These are phyloP conservation scores for Lizanozyma gosingica DNA, from an alignment of 1,139 yeast genomes.

Conservation along the genomic window DNA sequence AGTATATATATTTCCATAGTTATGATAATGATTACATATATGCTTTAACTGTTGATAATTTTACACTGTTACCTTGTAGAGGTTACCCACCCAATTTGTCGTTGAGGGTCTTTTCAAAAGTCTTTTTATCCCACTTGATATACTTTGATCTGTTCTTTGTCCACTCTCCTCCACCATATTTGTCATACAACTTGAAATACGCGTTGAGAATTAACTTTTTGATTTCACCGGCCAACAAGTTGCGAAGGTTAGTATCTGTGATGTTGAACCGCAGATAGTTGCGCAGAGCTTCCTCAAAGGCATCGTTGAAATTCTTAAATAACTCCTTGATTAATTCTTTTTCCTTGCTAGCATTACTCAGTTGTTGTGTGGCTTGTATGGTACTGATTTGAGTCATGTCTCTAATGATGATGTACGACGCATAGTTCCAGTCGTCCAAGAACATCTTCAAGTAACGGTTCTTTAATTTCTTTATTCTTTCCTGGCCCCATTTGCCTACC, in stretches of 20 bases:
- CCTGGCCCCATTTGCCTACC: constrained; percentile 57
- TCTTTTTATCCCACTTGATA: constrained; percentile 58
- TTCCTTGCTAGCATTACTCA: constrained; percentile 49
- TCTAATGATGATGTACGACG: constrained; percentile 62
- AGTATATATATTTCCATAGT: too few relatives aligned
- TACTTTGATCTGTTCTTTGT: constrained; percentile 67
- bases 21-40: too few relatives aligned
- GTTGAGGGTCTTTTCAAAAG: constrained; percentile 33
- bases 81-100: neutral
- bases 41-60: neutral
- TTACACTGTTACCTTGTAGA: too few relatives aligned
- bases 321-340: constrained; percentile 80
- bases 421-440: constrained; percentile 75
- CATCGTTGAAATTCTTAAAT: constrained; percentile 71
- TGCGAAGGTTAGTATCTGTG: constrained; percentile 57
- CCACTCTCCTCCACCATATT: constrained; percentile 61
- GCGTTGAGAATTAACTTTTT: constrained; percentile 67
- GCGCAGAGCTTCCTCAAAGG: constrained; percentile 66
- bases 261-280: constrained; percentile 57
- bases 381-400: constrained; percentile 56
- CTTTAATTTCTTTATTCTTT: constrained; percentile 58
- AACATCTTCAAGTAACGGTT: constrained; percentile 71
- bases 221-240: constrained; percentile 56
- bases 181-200: constrained; percentile 76
- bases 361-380: constrained; percentile 15